A percentile compares a stretch with the other conserved stretches of the same genome.
These are phyloP conservation scores for Fusarium concolor DNA, from an alignment of 2,329 filamentous ascomycete genomes.

Conservation along the genomic window DNA sequence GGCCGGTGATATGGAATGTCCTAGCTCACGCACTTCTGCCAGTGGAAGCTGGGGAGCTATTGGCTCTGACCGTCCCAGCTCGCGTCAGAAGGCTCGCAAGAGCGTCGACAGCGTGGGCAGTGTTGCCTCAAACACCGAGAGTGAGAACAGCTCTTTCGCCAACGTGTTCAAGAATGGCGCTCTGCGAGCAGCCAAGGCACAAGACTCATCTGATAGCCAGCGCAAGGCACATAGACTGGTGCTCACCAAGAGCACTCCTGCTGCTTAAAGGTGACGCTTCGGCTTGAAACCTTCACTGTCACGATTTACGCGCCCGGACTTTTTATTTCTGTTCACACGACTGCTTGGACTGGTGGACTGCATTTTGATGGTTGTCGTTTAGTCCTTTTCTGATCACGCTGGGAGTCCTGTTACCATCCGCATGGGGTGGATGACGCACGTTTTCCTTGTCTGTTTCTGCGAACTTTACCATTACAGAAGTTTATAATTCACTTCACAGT, in stretches of 20 bases:
- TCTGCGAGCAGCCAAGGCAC: slow-evolving; percentile 62
- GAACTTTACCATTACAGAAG: slow-evolving; percentile 45
- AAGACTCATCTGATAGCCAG: slow-evolving; percentile 69
- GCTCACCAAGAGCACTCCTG: slow-evolving; percentile 70
- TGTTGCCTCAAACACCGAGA: slow-evolving; percentile 59
- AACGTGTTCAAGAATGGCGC: slow-evolving; percentile 72
- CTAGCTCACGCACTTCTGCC: slow-evolving; percentile 80
- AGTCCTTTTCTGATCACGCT: slow-evolving; percentile 42
- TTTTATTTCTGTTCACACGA: slow-evolving; percentile 53
- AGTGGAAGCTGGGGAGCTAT: slow-evolving; percentile 83
- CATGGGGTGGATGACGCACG: slow-evolving; percentile 41
- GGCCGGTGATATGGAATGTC: slow-evolving; percentile 76
- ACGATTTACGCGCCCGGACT: slow-evolving; percentile 55
- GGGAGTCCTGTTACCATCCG: slow-evolving; percentile 44
- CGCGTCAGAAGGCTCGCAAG: slow-evolving; percentile 72
- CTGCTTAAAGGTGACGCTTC: slow-evolving; percentile 44
- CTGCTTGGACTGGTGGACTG: slow-evolving; percentile 51
- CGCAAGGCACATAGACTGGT: slow-evolving; percentile 89
- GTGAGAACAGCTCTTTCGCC: slow-evolving; percentile 71
- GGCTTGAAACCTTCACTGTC: slow-evolving; percentile 42
- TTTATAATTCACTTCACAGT: slow-evolving; percentile 56
- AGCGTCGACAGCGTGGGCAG: slow-evolving; percentile 75
- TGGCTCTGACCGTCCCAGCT: slow-evolving; percentile 84
- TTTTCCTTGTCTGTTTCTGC: slow-evolving; percentile 37
- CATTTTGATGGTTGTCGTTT: slow-evolving; percentile 47